Base-by-base conservation (phyloP, 768 basidiomycete species). In the Rickenella mellea region DNA sequence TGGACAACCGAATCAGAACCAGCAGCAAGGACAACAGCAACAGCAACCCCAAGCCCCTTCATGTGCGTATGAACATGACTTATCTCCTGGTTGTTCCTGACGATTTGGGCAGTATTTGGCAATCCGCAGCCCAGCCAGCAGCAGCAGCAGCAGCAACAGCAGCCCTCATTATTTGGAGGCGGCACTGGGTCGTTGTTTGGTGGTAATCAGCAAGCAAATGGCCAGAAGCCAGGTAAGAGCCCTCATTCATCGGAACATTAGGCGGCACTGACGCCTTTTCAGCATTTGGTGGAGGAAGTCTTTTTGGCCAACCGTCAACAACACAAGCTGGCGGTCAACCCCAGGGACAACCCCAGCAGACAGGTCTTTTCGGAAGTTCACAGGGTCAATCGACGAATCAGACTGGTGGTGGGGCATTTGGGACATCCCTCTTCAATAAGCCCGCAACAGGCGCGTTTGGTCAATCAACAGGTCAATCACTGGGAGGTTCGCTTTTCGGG, bases 371-470 rank as follows among this genome's bases (percentile, higher is more conserved):
- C 45, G 72, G 75, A 48, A 61, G 62, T n/a, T 53, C 59, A 6
- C 67, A 74, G 26, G 70, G 70, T 21, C 72, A 76, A 47, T 54
- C 65, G 36, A 53, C 62, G 14, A 60, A 40, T 35, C 72, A 71
- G 43, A 55, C 70, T 2, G 48, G 61, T 9, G 51, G 51, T n/a
- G 60, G 54, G 29, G 35, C 51, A 6, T 73, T 78, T 31, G 71
- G 72, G 10, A 63, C 62, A 12, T 60, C 65, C 8, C 80, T 80
- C 48, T 68, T 68, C 19, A 64, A 61, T 30, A 80, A 73, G 56
- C 73, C 70, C 10, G 59, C 66, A 26, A 70, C 73, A 6, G 69
- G 76, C 25, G 50, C 64, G 11, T 60, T 78, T n/a, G 70, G 62
- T 39, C 33, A 36, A 36, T 69, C 73, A 21, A 41, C 45, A 32